Base-by-base conservation (phyloP, 495 filamentous ascomycete species). In the Penicillium longicatenatum region DNA sequence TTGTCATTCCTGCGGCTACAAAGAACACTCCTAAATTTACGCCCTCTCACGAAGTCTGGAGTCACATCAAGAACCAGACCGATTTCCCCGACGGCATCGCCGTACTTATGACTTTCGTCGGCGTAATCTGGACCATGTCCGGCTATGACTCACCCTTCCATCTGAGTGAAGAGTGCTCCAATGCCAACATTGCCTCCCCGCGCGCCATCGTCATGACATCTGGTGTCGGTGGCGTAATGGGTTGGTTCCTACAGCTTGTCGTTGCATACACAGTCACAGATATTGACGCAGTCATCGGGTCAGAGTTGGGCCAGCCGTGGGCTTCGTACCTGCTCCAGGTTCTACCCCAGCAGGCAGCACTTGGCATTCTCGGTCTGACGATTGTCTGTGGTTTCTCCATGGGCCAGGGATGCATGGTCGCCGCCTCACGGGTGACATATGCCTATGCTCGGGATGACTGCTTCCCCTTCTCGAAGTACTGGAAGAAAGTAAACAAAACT, bases 381-480 rank as follows among this genome's bases (percentile, higher is more conserved):
- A 89, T 92, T 63, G 74, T 90, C 48, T 89, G 88, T 64, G 87
- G 85, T 4, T 92, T 89, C 70, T 87, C 82, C 17, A 92, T 92
- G 89, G 89, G 89, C 19, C 89, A 92, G 73, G 89, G 87, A 2
- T 91, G 87, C 70, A 91, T 91, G 89, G 87, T 92, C 29, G 88
- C 89, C 14, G 89, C 89, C 3, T 89, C 86, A 6, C 78, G 89
- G 50, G 89, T 92, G 24, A 90, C 88, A 17, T 92, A 90, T 62
- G 89, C 89, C 17, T 92, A 92, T 69, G 88, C 89, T 8, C 85
- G 89, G 12, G 89, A 92, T 70, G 89, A 85, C 62, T 89, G 86
- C 66, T 91, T 92, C 72, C 85, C 85, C 0, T 68, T 78, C n/a
- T 89, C 86, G 8, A 77, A 62, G 0, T 79, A 79, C 61, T 86